Evolutionary conservation across 805 yeast species (phyloP), one percentile per base, ranked within the genome.

Genomic region (Blastobotrys chiropterorum): DNA sequence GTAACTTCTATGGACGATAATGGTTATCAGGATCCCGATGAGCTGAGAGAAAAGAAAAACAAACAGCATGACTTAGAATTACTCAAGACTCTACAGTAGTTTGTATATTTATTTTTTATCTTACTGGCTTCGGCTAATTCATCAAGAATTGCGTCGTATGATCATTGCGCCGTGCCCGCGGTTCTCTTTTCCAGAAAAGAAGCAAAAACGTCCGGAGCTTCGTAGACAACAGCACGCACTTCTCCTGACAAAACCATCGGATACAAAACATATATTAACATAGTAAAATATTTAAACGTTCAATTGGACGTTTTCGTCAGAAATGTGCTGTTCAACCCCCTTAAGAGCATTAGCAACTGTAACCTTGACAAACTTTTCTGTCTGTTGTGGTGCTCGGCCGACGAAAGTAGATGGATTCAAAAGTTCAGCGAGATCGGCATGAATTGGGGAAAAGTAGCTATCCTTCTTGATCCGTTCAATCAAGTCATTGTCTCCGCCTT

Each of bases 351-450:
- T 73, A 50, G 83, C 85, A 52, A 94, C 98, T 54, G 92, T 95
- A 52, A 78, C 80, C 53, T 80, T 79, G 60, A 94, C 84, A 66
- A 94, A 94, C 72, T 90, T 92, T 69, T 86, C 96, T 52, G 96
- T 89, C 76, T 94, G 99, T 72, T 90, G 86, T 44, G 98, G 98
- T 51, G 99, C 99, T 72, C 99, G 87, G 62, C 99, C 99, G 46
- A 90, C 95, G 68, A 94, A 94, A 31, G 99, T 94, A 17, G 85
- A 73, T 57, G 99, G 98, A 62, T 92, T 90, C 63, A 94, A 80
- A 63, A 94, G 78, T 19, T 72, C 57, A 54, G 86, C 97, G 65
- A 94, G 78, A 48, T 94, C 89, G 53, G 65, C 72, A 87, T 95
- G 87, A 60, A 94, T 85, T 54, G 99, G 99, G 68, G 80, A 73